Evolutionary conservation across 2,329 filamentous ascomycete genomes (phyloP).

Genomic region (Diaporthe caulivora): DNA sequence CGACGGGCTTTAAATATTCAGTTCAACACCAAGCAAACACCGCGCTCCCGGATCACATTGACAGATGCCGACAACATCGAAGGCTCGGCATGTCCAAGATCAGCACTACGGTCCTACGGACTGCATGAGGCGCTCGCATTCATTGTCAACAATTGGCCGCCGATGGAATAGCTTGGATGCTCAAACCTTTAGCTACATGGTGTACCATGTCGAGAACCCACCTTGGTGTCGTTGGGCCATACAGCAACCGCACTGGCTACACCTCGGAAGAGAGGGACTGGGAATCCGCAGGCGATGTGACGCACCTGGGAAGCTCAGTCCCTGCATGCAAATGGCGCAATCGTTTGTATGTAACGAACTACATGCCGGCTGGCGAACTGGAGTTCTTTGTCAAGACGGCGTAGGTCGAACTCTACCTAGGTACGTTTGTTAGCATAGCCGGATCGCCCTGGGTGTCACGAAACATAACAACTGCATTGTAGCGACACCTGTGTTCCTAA

Average conservation of each 20-base stretch:
- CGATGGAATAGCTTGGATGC: conserved; percentile 25
- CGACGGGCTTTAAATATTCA: conserved; percentile 16
- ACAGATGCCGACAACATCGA: conserved; percentile 27
- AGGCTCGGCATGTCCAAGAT: conserved; percentile 30
- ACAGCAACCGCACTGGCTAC: conserved; percentile 15
- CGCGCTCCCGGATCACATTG: not conserved
- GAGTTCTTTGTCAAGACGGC: conserved; percentile 1
- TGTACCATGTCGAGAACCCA: conserved; percentile 28
- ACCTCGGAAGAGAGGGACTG: conserved; percentile 19
- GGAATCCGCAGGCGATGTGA: conserved; percentile 29
- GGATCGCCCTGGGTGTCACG: too few relatives aligned
- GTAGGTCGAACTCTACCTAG: not conserved
- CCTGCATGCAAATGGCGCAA: conserved; percentile 23
- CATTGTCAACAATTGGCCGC: conserved; percentile 26
- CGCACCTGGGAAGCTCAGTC: conserved; percentile 26
- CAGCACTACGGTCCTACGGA: conserved; percentile 24
- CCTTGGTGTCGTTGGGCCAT: conserved; percentile 5
- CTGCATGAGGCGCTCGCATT: conserved; percentile 19
- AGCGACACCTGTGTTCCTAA: too few relatives aligned
- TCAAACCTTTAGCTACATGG: conserved; percentile 32
- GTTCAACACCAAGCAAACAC: conserved; percentile 4
- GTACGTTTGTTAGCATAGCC: not conserved
- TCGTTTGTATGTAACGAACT: conserved; percentile 11
- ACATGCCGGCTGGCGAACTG: conserved; percentile 1
- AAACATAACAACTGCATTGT: too few relatives aligned